Conservation (phyloP, 257 asterid genomes). For the Solanum medicagineum region DNA sequence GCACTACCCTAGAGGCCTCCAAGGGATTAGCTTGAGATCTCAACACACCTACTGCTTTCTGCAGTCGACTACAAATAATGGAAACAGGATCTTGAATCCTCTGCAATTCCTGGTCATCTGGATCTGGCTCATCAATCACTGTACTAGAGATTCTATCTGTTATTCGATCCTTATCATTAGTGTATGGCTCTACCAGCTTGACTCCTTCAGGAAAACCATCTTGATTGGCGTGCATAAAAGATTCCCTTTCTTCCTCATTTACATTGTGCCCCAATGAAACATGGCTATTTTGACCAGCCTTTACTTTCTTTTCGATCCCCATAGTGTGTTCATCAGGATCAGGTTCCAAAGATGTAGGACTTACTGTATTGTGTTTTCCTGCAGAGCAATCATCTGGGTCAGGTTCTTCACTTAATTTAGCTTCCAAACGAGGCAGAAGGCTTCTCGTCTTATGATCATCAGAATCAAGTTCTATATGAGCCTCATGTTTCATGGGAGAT, state of each 20-base stretch:
- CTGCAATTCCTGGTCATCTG: slow-evolving; percentile 56
- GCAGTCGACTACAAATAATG: slow-evolving; percentile 49
- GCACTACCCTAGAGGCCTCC: slow-evolving; percentile 30
- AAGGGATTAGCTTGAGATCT: slow-evolving; percentile 43
- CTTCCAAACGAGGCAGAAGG: slow-evolving; percentile 3
- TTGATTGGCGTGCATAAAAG: slow-evolving; percentile 8
- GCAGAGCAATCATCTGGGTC: slow-evolving; percentile 6
- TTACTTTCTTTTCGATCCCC: neutral
- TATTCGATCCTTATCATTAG: slow-evolving; percentile 3
- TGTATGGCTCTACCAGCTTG: slow-evolving; percentile 18
- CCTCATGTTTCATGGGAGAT: slow-evolving; percentile 19
- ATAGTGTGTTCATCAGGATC: slow-evolving; percentile 10
- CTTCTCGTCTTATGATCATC: slow-evolving; percentile 2
- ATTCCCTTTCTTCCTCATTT: neutral
- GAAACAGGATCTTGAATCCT: slow-evolving; percentile 78
- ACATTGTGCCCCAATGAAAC: neutral
- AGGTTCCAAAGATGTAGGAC: slow-evolving; percentile 10
- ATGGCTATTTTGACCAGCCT: neutral
- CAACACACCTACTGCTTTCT: slow-evolving; percentile 47
- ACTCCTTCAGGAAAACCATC: slow-evolving; percentile 12
- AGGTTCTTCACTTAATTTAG: slow-evolving; percentile 13
- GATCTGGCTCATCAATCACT: slow-evolving; percentile 29
- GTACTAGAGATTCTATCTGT: neutral
- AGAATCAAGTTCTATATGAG: slow-evolving; percentile 8
- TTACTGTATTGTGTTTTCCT: slow-evolving; percentile 1